These are phyloP conservation scores for Sphagnum contortum DNA, from an alignment of 225 moss, liverwort and hornwort genomes.

Conservation along the genomic window DNA sequence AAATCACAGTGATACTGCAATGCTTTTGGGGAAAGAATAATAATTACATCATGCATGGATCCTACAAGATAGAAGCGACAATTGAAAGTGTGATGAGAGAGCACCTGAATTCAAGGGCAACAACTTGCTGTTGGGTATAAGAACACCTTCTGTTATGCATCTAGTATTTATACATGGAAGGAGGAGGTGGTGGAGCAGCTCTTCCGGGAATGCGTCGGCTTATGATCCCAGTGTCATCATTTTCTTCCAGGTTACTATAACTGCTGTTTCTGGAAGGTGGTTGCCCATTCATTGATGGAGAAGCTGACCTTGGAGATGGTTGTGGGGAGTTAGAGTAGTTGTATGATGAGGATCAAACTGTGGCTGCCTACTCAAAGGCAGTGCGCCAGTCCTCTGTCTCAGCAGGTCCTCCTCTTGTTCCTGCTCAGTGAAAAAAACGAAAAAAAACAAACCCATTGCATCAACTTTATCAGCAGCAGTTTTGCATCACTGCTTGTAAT, in stretches of 20 bases:
- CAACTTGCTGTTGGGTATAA: no score
- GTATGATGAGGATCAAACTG: slow-evolving; percentile 18
- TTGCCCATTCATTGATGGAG: slow-evolving; percentile 19
- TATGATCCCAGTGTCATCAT: slow-evolving; percentile 32
- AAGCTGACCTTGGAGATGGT: slow-evolving; percentile 10
- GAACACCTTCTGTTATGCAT: no score
- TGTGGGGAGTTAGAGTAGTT: slow-evolving; percentile 7
- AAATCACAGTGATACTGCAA: no score
- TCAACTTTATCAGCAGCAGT: no score
- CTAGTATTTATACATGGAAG: slow-evolving; percentile 6
- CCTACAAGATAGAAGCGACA: no score
- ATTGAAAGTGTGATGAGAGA: no score
- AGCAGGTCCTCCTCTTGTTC: background rate
- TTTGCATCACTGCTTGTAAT: no score
- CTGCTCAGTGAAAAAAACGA: slow-evolving; percentile 4
- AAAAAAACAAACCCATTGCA: background rate
- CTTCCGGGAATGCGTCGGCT: slow-evolving; percentile 58
- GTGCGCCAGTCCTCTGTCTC: slow-evolving; percentile 79
- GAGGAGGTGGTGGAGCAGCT: slow-evolving; percentile 59
- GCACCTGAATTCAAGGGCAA: no score
- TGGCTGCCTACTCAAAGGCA: slow-evolving; percentile 80
- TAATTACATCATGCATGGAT: no score
- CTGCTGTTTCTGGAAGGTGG: slow-evolving; percentile 11
- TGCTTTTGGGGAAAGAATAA: no score
- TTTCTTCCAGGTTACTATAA: slow-evolving; percentile 53